Base-by-base conservation (phyloP, 1,139 yeast species). In the Pichia norvegensis region DNA sequence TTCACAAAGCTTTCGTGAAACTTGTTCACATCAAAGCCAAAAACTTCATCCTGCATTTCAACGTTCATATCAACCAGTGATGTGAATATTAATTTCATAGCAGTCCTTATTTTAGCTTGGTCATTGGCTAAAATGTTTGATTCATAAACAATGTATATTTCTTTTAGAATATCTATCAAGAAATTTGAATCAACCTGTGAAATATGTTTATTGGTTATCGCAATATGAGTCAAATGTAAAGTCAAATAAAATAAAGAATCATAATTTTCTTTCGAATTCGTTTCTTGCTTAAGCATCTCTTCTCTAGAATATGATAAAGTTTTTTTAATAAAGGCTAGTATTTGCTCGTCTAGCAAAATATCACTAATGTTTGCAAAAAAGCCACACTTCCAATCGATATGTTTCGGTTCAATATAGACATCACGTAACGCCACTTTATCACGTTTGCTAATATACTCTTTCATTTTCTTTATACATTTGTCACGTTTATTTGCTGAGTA, bases 401-500 rank as follows among this genome's bases (percentile, higher is more conserved):
- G 64, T 40, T 63, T 67, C 0, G 88, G 87, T 4, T 68, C 68
- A 11, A 81, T 67, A 21, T 70, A 77, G 6, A 77, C 67, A 14
- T 77, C 78, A 3, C 67, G 62, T 2, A 55, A 66, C 1, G 38
- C 38, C 4, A 67, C 58, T 2, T 68, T 64, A 1, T 66, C 62
- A 37, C 62, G 60, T 44, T 66, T 65, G 53, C 68, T 58, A n/a
- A 62, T 55, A 33, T 69, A 60, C 36, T 73, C 74, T 52, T 78
- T 80, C 41, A 80, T 66, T 21, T 77, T 67, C 41, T 68, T 67
- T 22, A 76, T 69, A 13, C 80, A 78, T 47, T 76, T 96, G 48
- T 88, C 96, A 49, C 90, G 76, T 45, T 79, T 80, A 53, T 88
- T 87, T 0, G 94, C 68, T 0, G 85, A 69, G 55, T 84, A 84